Evolutionary conservation across 2,329 filamentous ascomycete species (phyloP).

Genomic region (Exophiala aquamarina): DNA sequence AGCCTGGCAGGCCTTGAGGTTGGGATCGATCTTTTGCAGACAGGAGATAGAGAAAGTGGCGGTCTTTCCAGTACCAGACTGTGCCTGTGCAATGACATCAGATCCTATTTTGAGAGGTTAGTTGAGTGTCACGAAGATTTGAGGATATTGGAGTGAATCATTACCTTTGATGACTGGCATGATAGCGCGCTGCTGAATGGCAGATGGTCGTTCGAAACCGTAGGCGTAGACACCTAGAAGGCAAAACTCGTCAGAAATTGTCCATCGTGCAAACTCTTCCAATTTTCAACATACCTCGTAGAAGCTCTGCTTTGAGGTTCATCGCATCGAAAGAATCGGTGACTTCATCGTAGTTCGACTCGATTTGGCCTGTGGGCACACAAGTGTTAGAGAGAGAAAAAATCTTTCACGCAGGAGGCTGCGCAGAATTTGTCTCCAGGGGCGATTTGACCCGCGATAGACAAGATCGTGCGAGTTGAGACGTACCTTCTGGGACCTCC

Average conservation of each 20-base stretch:
- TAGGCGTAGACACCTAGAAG: conserved; percentile 90
- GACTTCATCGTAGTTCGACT: conserved; percentile 99
- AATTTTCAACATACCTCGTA: conserved; percentile 69
- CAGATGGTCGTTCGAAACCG: conserved; percentile 99
- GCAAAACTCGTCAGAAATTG: background rate
- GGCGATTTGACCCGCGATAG: background rate
- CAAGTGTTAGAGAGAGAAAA: conserved; percentile 11
- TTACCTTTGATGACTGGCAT: conserved; percentile 99
- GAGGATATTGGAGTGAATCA: conserved; percentile 42
- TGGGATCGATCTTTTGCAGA: conserved; percentile 96
- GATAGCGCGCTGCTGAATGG: conserved; percentile 99
- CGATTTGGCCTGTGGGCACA: conserved; percentile 77
- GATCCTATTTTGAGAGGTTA: conserved; percentile 59
- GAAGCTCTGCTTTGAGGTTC: conserved; percentile 94
- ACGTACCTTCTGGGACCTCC: conserved; percentile 93
- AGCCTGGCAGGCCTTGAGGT: conserved; percentile 95
- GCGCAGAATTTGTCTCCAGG: too few relatives aligned
- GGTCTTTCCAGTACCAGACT: conserved; percentile 99
- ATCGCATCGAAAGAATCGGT: conserved; percentile 99
- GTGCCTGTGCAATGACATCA: conserved; percentile 99
- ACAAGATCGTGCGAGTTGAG: conserved; percentile 4
- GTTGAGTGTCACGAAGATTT: conserved; percentile 8
- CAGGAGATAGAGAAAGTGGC: conserved; percentile 99
- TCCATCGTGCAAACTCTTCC: conserved; percentile 27
- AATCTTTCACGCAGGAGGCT: background rate